Conservation (phyloP, 139 green algal genomes). For the Haematococcus lacustris region DNA sequence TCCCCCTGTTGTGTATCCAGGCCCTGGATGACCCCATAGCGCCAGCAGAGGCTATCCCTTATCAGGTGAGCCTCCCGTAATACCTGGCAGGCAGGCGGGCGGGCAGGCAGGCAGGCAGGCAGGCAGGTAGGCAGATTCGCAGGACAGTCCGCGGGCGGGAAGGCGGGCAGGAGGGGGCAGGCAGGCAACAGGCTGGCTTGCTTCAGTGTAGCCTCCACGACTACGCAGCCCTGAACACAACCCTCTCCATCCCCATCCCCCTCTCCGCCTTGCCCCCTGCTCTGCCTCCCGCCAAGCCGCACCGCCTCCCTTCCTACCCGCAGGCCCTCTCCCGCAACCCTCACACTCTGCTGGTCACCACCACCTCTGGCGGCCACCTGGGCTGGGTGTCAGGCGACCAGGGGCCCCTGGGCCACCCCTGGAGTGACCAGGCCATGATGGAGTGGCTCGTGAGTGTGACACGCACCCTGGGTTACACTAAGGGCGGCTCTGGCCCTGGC, state of each 20-base stretch:
- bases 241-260: neutral
- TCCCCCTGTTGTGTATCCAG: slow-evolving; percentile 71
- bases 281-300: neutral
- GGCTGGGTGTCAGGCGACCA: slow-evolving; percentile 24
- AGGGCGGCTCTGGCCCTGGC: no score
- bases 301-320: neutral
- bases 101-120: no score
- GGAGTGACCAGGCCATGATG: neutral
- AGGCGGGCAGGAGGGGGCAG: neutral
- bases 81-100: neutral
- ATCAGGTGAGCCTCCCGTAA: slow-evolving; percentile 16
- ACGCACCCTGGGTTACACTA: no score
- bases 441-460: no score
- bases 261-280: neutral
- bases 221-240: neutral
- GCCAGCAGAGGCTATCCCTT: slow-evolving; percentile 64
- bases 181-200: neutral
- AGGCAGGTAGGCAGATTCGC: no score
- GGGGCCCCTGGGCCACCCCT: neutral
- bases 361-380: slow-evolving; percentile 41
- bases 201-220: no score
- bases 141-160: neutral
- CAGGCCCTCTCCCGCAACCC: slow-evolving; percentile 44
- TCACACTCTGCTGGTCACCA: slow-evolving; percentile 54
- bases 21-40: slow-evolving; percentile 86